Base-by-base conservation (phyloP, 345 rosid genomes). In the Acer saccharum region DNA sequence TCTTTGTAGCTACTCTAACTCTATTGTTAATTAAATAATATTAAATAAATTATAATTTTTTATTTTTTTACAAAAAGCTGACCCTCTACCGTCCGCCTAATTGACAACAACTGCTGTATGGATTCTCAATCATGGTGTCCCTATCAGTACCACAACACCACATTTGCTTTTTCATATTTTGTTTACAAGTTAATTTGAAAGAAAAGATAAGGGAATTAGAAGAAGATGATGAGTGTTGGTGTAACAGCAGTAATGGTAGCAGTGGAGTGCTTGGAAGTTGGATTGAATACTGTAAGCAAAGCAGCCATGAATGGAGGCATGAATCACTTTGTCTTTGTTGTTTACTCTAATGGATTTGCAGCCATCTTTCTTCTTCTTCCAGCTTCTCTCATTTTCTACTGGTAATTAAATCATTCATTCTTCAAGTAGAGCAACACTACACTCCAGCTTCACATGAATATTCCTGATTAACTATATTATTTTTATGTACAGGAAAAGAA, bases 271-370 rank as follows among this genome's bases (percentile, higher is more conserved):
- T 71, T 81, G 74, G 86, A 81, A 9, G 83, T 81, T 58, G 82
- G 82, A 44, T 25, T 76, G 20, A 75, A 6, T 68, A 79, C 85
- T 10, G 27, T 85, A 14, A 81, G 54, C 71, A 87, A 87, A 83
- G 88, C 79, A 46, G 83, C 87, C 72, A 77, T 85, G 85, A 67
- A 50, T 18, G 54, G 43, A 71, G 85, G 85, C 65, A 72, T 81
- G 88, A 76, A 76, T 68, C 68, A 76, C 43, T 87, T 73, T 70
- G 68, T 85, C 27, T 74, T 75, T 46, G 72, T 77, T 18, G 71
- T 80, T 65, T 83, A 87, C 78, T 79, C 82, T 7, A 79, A 81
- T 54, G 69, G 70, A 18, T 54, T 83, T 4, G 83, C 66, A 20
- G 20, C 77, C 68, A 64, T 73, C 48, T 76, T 81, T 66, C 29